Evolutionary conservation across 75 land plant genomes (phyloP).

Genomic region (Pinus taeda): DNA sequence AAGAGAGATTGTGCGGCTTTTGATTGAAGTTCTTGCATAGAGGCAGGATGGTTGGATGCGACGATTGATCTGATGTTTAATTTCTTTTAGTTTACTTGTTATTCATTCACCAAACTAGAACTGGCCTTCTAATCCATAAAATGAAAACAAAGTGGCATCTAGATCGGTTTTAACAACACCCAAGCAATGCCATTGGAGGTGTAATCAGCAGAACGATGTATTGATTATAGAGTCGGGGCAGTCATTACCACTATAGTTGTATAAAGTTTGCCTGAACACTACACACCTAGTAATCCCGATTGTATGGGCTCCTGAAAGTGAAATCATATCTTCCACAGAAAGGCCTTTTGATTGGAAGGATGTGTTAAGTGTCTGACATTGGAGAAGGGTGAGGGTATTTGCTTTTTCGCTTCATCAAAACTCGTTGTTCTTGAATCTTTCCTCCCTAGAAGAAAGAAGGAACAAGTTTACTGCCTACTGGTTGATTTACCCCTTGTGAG

Average conservation of each 20-base stretch:
- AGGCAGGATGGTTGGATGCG: too few species aligned
- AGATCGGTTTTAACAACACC: too few species aligned
- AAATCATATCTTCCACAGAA: slow-evolving; percentile 13
- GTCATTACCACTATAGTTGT: slow-evolving; percentile 13
- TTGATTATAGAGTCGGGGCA: slow-evolving; percentile 32
- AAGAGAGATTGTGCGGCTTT: too few species aligned
- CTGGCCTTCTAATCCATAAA: too few species aligned
- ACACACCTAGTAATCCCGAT: slow-evolving; percentile 47
- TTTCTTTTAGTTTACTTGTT: too few species aligned
- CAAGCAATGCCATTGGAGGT: too few species aligned
- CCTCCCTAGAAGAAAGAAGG: slow-evolving; percentile 24
- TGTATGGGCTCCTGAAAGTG: slow-evolving; percentile 53
- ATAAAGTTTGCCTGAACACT: slow-evolving; percentile 23
- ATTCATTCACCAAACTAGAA: too few species aligned
- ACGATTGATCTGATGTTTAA: too few species aligned
- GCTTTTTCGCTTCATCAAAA: background rate
- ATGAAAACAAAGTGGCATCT: too few species aligned
- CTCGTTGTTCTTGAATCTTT: slow-evolving; percentile 17
- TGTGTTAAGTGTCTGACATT: background rate
- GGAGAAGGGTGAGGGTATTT: slow-evolving; percentile 9
- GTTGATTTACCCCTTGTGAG: too few species aligned
- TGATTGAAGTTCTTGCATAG: too few species aligned
- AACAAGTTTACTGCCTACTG: too few species aligned
- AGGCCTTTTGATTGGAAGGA: slow-evolving; percentile 15
- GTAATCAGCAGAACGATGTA: slow-evolving; percentile 18